phyloP scores from a whole-genome alignment of 148 eudicot species.

The Hydrangea macrophylla region DNA sequence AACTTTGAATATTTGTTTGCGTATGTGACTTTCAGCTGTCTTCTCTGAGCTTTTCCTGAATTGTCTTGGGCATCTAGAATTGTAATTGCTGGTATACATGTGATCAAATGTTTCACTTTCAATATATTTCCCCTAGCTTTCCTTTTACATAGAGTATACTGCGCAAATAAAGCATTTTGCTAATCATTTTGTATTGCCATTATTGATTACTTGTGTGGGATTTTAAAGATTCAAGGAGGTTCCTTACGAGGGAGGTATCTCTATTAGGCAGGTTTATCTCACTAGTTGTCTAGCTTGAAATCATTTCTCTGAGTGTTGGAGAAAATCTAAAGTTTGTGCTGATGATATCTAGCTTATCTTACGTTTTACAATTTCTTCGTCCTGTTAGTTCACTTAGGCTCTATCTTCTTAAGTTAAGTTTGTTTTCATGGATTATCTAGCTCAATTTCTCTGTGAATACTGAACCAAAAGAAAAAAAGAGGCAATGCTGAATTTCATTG shows the following conservation, averaged over 20 bases:
- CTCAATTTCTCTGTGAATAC: not conserved
- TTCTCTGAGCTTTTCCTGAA: not conserved
- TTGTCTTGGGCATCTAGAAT: not conserved
- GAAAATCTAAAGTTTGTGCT: not conserved
- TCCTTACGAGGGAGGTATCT: not conserved
- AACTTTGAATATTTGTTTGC: constrained; percentile 90
- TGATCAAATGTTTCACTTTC: not conserved
- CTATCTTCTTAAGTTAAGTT: no score
- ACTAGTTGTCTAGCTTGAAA: not conserved
- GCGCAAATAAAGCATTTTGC: not conserved
- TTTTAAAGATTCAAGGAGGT: not conserved
- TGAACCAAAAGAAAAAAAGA: not conserved
- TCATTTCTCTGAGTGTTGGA: not conserved
- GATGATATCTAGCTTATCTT: not conserved
- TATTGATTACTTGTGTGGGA: not conserved
- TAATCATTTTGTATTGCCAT: not conserved
- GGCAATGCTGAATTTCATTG: no score
- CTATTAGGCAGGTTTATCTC: not conserved
- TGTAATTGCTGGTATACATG: not conserved
- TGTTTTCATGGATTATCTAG: no score
- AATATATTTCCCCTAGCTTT: not conserved
- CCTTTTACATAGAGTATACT: not conserved
- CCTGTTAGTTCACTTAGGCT: not conserved
- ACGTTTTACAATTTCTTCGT: not conserved
- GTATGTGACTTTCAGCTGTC: constrained; percentile 44